Base-by-base conservation (phyloP, 306 rosid species). In the Sindora glabra region DNA sequence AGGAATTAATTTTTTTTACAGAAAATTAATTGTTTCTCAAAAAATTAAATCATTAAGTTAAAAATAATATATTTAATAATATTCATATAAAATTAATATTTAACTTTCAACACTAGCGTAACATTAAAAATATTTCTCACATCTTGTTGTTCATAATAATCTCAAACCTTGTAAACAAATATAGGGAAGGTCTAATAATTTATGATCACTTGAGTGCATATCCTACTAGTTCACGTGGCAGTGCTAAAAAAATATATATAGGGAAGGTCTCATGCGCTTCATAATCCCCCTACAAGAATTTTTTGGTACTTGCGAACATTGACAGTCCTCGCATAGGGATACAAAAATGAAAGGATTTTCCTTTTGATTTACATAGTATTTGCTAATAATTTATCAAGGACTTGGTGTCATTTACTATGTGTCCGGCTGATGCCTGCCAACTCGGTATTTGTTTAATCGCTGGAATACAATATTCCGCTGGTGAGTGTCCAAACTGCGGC, bases 281-380 rank as follows among this genome's bases (percentile, higher is more conserved):
- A 50, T 50, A 79, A 70, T 70, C 64, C 74, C 72, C 67, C 77
- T 25, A 50, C 72, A 62, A 64, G 75, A 79, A 74, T 70, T 70
- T 79, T 79, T 79, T 6, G 77, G 68, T 74, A 62, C 62, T 56
- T 66, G 80, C 54, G 75, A 76, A 50, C 72, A 67, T 66, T 27
- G 62, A 60, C 41, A 49, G 52, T 49, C 62, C 49, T 71, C 4
- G 58, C 65, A 29, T 19, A 18, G 67, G 47, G 48, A 54, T 52
- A 73, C 52, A 32, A 45, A 12, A 68, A 59, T 10, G 51, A 34
- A 59, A 52, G 44, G 1, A 14, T 3, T 59, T 27, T 27, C 24
- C 14, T 56, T 14, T 9, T 44, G n/a, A 59, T 52, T 60, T 8
- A 15, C 59, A 15, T 53, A 46, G 62, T 53, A 49, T 18, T 44